Base-by-base conservation (phyloP, 768 basidiomycete species). In the Kwoniella bestiolae region DNA sequence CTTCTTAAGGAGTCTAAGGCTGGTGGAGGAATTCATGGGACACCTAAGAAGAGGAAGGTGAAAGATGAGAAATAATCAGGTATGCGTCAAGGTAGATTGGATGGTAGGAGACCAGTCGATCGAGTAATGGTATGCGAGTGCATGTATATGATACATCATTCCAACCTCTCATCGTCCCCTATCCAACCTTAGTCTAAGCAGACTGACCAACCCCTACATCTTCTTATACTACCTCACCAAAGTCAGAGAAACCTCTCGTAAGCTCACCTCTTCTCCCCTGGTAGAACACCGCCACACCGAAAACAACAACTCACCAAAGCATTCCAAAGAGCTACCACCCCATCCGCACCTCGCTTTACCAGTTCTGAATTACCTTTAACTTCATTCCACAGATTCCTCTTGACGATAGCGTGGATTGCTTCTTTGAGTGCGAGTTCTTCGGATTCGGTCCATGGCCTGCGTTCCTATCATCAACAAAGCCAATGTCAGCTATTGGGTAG, bases 41-140 rank as follows among this genome's bases (percentile, higher is more conserved):
- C 21, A 23, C 63, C 65, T 3, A 66, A 63, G 60, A 66, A 70
- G 51, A 31, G 60, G 25, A 66, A 67, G 58, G 41, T 50, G 26
- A 52, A 47, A 41, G 51, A 56, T 21, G 53, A 56, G n/a, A 31
- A 34, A n/a, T 34, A 56, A 29, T n/a, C n/a, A n/a, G n/a, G n/a
- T n/a, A n/a, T n/a, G n/a, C n/a, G n/a, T n/a, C n/a, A n/a, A n/a
- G n/a, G n/a, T n/a, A 18, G 46, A 6, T 5, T 35, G 5, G 34
- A 35, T 35, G 12, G 34, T 35, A 6, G 34, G 34, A 35, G 5
- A 35, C 34, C n/a, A n/a, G n/a, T n/a, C n/a, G n/a, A n/a, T n/a
- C n/a, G n/a, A n/a, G n/a, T n/a, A n/a, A n/a, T n/a, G n/a, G n/a
- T n/a, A n/a, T n/a, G n/a, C n/a, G n/a, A n/a, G n/a, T n/a, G n/a